Conservation (phyloP, 495 filamentous ascomycete species). For the Aspergillus biplanus region DNA sequence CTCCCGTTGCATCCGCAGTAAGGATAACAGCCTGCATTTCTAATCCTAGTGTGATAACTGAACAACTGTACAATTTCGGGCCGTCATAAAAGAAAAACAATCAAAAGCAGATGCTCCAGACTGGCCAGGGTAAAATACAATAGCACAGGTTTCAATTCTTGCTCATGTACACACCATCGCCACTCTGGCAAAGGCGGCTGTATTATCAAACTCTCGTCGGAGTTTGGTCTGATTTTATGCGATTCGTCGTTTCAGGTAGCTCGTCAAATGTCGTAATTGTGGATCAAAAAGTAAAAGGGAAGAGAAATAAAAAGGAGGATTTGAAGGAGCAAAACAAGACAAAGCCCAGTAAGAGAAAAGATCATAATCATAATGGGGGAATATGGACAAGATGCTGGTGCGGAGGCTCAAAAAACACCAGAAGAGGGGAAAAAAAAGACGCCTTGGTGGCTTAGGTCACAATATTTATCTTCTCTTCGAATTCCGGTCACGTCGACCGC, state of each 20-base stretch:
- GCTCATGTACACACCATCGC: constrained; percentile 2
- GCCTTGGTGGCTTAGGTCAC: no score
- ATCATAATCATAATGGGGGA: constrained; percentile 4
- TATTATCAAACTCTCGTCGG: constrained; percentile 3
- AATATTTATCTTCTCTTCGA: constrained; percentile 31
- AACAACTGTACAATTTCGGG: constrained; percentile 1
- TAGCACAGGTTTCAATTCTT: background rate
- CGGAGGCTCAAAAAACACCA: constrained; percentile 3
- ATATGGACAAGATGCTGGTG: constrained; percentile 15
- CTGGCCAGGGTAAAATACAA: background rate
- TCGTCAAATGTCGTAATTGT: constrained; percentile 15
- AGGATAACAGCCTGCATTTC: background rate
- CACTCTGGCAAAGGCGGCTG: background rate
- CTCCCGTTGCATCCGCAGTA: background rate
- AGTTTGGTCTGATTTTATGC: constrained; percentile 7
- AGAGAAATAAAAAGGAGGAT: constrained; percentile 3
- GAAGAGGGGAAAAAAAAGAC: background rate
- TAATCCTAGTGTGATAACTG: background rate
- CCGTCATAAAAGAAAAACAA: background rate
- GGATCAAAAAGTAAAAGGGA: background rate
- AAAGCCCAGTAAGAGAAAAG: no score
- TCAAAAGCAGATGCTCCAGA: background rate
- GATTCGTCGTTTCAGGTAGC: constrained; percentile 6
- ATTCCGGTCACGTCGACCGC: constrained; percentile 37
- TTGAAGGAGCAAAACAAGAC: background rate